Evolutionary conservation across 306 rosid species (phyloP), one percentile per base, ranked within the genome.

Genomic region (Hylodesmum podocarpum): DNA sequence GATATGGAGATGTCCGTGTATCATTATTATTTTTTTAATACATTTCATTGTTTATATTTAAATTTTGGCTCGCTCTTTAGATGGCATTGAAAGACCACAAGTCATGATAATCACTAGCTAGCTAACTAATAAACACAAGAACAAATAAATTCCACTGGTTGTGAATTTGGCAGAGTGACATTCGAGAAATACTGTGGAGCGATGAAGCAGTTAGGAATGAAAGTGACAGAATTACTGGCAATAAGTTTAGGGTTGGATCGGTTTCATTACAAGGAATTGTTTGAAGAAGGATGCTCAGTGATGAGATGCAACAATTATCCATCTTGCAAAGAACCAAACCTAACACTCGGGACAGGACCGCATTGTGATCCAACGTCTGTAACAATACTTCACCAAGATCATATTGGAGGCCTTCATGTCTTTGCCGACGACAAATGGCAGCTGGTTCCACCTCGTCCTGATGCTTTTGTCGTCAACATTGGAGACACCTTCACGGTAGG

Each of bases 241-340:
- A 85, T 93, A 65, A 93, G 97, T 81, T 78, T 93, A 59, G 93
- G 91, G 1, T 66, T 89, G 55, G 88, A 87, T 25, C 25, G 84
- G 54, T 25, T 28, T 33, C 78, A 87, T 31, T 90, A 73, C 66
- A 89, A 40, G 12, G 73, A 85, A 0, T 80, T 87, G 72, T 93
- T 93, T 44, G 84, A 85, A 47, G 96, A 89, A 21, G 88, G 84
- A 4, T 78, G 62, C 61, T 85, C 93, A 3, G 88, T 93, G 19
- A 80, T 91, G 90, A 86, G 98, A 81, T 88, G 90, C 81, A 93
- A 93, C 85, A 79, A 83, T 69, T 93, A 93, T 80, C 98, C 97
- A 37, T 12, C 29, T 36, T 91, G 97, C 79, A 22, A 73, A 14
- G 58, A 87, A 33, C 93, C 96, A 8, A 72, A 29, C 12, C 81